Base-by-base conservation (phyloP, 148 eudicot species). In the Selenicereus undatus region DNA sequence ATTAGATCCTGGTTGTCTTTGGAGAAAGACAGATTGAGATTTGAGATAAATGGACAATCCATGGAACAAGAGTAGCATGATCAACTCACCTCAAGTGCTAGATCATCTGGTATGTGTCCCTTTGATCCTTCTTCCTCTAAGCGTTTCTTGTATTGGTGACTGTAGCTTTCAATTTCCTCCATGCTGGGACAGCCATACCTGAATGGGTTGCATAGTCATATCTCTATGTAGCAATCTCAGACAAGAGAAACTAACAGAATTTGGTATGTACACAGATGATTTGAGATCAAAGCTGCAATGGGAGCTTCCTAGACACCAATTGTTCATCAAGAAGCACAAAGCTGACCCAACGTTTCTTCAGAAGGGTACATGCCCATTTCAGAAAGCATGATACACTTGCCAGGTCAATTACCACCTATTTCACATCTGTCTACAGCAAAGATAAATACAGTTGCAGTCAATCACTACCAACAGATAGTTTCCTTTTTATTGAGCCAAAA, bases 121-220 rank as follows among this genome's bases (percentile, higher is more conserved):
- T 77, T 81, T 68, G 87, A 91, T 75, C 97, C 98, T 60, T 85
- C 88, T 86, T 94, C 98, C 26, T 94, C 95, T 80, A 97, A 84
- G 60, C 78, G 87, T 84, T 88, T 85, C 88, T 88, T 88, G 85
- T 89, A 97, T 78, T 86, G 86, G 43, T 82, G 90, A 80, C 87
- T 89, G 88, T 86, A 97, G 76, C 82, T 84, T 83, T 94, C 94
- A 43, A 97, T 76, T 86, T 89, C 93, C 77, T 92, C 92, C 77
- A 90, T 82, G 82, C 84, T 80, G 14, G 97, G 98, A 84, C 93
- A 97, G 11, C 98, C 97, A 80, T 88, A 94, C 85, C 98, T 93
- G 64, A 58, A 69, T 36, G 50, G 79, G 75, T 64, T n/a, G 29
- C 56, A 79, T 13, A 82, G 72, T 36, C 77, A 69, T 21, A 22